These are phyloP conservation scores for Neonothopanus nambi DNA, from an alignment of 1,284 basidiomycete genomes.

Conservation along the genomic window DNA sequence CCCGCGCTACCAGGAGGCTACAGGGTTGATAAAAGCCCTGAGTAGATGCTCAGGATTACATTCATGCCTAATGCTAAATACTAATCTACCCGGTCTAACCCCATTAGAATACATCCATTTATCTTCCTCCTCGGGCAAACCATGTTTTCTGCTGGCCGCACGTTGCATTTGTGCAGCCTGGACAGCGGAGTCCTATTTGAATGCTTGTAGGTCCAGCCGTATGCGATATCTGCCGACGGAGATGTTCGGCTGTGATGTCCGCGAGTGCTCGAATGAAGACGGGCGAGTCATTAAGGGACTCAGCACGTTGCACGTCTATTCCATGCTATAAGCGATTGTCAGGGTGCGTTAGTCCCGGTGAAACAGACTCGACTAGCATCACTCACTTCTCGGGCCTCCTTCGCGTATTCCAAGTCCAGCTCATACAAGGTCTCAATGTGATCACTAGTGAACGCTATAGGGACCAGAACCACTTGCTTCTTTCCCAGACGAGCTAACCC, in stretches of 20 bases:
- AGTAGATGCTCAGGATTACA: slow-evolving; percentile 1
- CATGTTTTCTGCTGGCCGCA: slow-evolving; percentile 89
- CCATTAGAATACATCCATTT: slow-evolving; percentile 15
- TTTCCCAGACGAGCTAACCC: slow-evolving; percentile 87
- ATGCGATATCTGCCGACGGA: slow-evolving; percentile 51
- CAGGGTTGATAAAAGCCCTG: neutral
- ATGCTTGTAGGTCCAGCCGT: slow-evolving; percentile 64
- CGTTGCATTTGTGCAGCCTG: slow-evolving; percentile 87
- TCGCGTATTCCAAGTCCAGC: slow-evolving; percentile 91
- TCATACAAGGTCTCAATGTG: slow-evolving; percentile 99
- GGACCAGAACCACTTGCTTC: slow-evolving; percentile 89
- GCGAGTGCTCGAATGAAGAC: slow-evolving; percentile 97
- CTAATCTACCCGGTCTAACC: neutral
- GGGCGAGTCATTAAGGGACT: slow-evolving; percentile 97
- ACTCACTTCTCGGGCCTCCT: slow-evolving; percentile 87
- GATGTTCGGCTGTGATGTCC: slow-evolving; percentile 86
- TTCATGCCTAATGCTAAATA: slow-evolving; percentile 3
- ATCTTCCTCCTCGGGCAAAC: slow-evolving; percentile 65
- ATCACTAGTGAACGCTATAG: slow-evolving; percentile 98
- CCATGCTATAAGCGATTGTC: slow-evolving; percentile 69
- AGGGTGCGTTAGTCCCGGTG: slow-evolving; percentile 20
- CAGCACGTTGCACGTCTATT: slow-evolving; percentile 88
- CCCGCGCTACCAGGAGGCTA: too few species aligned
- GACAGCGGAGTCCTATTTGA: slow-evolving; percentile 90
- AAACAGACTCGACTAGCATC: slow-evolving; percentile 12